Evolutionary conservation across 768 basidiomycete genomes (phyloP), one percentile per base, ranked within the genome.

Genomic region (Crepidotus variabilis): DNA sequence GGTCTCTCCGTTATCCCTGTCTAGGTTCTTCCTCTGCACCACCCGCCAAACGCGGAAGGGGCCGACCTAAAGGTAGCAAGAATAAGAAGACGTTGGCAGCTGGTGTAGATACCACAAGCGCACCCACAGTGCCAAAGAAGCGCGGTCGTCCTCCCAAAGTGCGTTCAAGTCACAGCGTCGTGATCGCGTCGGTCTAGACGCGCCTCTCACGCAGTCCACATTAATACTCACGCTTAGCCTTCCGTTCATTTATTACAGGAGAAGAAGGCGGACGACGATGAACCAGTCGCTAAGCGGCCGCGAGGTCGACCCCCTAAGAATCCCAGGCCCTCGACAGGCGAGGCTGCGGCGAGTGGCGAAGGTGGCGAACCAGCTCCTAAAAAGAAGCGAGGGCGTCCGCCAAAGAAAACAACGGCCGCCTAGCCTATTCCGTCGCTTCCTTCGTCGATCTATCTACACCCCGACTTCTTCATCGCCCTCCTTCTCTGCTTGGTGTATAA

Each of bases 51-150:
- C 86, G 93, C 65, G 85, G 90, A 66, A 82, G 94, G 48, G 94
- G 94, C 53, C 85, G 94, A 61, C 94, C 94, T 58, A 92, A 87
- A 71, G 93, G 93, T 64, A 91, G 89, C 72, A 94, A 90, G 76
- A 82, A 85, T 71, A 78, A 84, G 76, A 80, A 79, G 60, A 56
- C 67, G 14, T 3, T 14, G 36, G n/a, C 50, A 9, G 61, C 66
- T 58, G 65, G 67, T 47, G 56, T 71, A 7, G 63, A 72, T 24
- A 59, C 71, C 14, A 54, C 72, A 48, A 65, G 72, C 47, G 61
- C 72, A 20, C 66, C 76, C 14, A 56, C 70, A 13, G 57, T 67
- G 43, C 75, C 72, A 48, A 76, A 76, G 72, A 87, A 87, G 74
- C 78, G 86, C 61, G 86, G 86, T 32, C 78, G 86, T 61, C 86